Evolutionary conservation across 768 basidiomycete genomes (phyloP), one percentile per base, ranked within the genome.

Genomic region (Boletales sp.): DNA sequence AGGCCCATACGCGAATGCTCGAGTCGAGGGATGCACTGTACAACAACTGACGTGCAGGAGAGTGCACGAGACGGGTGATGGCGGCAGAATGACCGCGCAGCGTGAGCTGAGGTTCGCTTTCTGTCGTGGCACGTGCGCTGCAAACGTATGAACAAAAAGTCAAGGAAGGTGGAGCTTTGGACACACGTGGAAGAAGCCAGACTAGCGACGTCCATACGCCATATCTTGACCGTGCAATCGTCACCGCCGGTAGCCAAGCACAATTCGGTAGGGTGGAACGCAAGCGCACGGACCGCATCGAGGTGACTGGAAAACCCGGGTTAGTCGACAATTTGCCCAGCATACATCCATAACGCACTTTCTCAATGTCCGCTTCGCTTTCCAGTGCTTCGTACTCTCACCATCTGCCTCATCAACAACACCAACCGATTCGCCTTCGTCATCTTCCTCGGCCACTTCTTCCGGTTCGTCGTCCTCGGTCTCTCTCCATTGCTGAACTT

Each of bases 1-100:
- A 72, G 9, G 82, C 81, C 95, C 94, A 98, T 18, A 97, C 77
- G 29, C 91, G 83, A 62, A 98, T 91, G 5, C 92, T 93, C 9
- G 90, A 87, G 67, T 99, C 97, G 39, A 97, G 74, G 0, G 94
- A 97, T 12, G 90, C 92, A 8, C 94, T 94, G 69, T 94, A 95
- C 39, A 99, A 72, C 13, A 87, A 70, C 35, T 83, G 81, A 54
- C 84, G 84, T 9, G 83, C 79, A 2, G 90, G 84, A 3, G 90
- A 82, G 62, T 91, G 83, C 29, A 89, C 79, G 19, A 98, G 76
- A 30, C 87, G 81, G 2, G 95, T 97, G 59, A 98, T 87, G 32
- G 91, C 83, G 11, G 87, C 87, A 13, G 92, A 90, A 69, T 98
- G 97, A 5, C 94, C 94, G 13, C 97, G 89, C 48, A 91, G 83